Conservation (phyloP, 2,329 filamentous ascomycete genomes). For the Pseudonectria buxi region DNA sequence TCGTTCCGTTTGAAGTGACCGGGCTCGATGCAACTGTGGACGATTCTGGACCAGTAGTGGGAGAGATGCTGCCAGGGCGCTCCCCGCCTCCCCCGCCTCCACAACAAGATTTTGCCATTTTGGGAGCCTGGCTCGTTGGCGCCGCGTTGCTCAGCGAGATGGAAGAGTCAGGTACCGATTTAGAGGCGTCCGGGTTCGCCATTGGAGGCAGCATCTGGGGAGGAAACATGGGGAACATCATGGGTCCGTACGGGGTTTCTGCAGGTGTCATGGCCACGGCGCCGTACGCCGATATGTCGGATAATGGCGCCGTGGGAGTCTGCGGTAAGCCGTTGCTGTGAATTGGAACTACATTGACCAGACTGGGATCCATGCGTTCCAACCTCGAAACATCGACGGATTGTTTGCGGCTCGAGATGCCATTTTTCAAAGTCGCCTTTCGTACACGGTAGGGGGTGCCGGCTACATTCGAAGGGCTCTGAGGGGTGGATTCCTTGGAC, state of each 20-base stretch:
- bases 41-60: slow-evolving; percentile 2
- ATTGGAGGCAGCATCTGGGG: slow-evolving; percentile 22
- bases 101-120: slow-evolving; percentile 31
- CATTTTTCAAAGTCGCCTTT: slow-evolving; percentile 34
- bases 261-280: slow-evolving; percentile 22
- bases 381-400: slow-evolving; percentile 44
- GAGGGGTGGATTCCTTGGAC: slow-evolving; percentile 18
- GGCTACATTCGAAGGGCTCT: slow-evolving; percentile 26
- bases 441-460: slow-evolving; percentile 37
- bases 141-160: slow-evolving; percentile 14
- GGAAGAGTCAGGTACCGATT: slow-evolving; percentile 13
- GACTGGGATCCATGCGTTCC: slow-evolving; percentile 46
- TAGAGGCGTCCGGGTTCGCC: slow-evolving; percentile 10
- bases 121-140: slow-evolving; percentile 10
- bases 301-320: slow-evolving; percentile 16
- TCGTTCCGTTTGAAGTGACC: slow-evolving; percentile 10
- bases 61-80: slow-evolving; percentile 1
- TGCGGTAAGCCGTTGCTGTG: slow-evolving; percentile 23
- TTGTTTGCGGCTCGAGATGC: slow-evolving; percentile 33
- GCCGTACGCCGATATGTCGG: slow-evolving; percentile 21
- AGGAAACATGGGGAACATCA: slow-evolving; percentile 28
- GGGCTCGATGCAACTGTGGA: slow-evolving; percentile 12
- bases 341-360: slow-evolving; percentile 40
- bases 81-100: slow-evolving; percentile 13
- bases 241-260: slow-evolving; percentile 18